Evolutionary conservation across 768 basidiomycete genomes (phyloP).

Genomic region (Lepiota brunneoincarnata): DNA sequence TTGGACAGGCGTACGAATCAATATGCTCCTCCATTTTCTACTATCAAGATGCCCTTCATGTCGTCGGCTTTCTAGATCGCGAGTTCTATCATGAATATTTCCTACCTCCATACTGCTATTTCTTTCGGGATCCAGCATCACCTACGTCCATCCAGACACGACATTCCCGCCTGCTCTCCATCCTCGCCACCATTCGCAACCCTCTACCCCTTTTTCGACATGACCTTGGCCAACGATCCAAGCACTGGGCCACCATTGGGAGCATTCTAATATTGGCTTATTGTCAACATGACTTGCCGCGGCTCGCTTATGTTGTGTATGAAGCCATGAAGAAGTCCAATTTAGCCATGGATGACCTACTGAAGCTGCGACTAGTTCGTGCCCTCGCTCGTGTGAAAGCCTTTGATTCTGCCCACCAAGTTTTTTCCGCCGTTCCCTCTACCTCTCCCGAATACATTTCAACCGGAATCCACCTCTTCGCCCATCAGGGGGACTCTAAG

Average conservation of each 20-base stretch:
- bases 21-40: conserved; percentile 7
- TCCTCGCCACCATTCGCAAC: conserved; percentile 2
- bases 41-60: conserved; percentile 8
- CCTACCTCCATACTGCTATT: conserved; percentile 8
- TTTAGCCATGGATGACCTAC: conserved; percentile 19
- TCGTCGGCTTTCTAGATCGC: neutral
- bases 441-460: neutral
- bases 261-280: conserved; percentile 5
- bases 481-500: conserved; percentile 47
- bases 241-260: neutral
- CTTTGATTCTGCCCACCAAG: conserved; percentile 11
- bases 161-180: conserved; percentile 16
- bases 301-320: conserved; percentile 3
- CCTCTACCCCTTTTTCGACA: neutral
- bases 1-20: neutral
- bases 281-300: conserved; percentile 8
- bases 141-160: conserved; percentile 7
- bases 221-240: neutral
- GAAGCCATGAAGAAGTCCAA: conserved; percentile 15
- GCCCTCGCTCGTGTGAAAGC: conserved; percentile 5
- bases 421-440: conserved; percentile 8
- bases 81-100: conserved; percentile 9
- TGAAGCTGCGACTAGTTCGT: conserved; percentile 9
- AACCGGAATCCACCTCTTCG: conserved; percentile 18
- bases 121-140: neutral